These are phyloP conservation scores for Gillenia trifoliata DNA, from an alignment of 306 rosid genomes.

Conservation along the genomic window DNA sequence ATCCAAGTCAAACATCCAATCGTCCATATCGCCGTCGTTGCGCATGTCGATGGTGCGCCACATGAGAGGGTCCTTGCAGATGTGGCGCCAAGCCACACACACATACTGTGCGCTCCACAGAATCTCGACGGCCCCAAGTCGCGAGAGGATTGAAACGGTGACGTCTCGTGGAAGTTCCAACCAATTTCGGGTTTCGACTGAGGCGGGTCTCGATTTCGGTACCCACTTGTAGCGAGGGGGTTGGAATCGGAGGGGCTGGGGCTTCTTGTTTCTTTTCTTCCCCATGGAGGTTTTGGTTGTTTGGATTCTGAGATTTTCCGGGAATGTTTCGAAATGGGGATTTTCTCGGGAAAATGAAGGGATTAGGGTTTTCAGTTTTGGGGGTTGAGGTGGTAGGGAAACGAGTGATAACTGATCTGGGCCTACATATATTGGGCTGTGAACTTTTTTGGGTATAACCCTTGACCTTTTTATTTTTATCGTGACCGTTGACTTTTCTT, in stretches of 20 bases:
- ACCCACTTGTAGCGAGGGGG: not conserved
- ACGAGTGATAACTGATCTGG: too few species aligned
- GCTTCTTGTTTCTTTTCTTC: not conserved
- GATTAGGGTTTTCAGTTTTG: too few species aligned
- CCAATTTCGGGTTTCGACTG: not conserved
- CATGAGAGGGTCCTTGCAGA: slow-evolving; percentile 47
- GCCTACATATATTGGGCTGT: too few species aligned
- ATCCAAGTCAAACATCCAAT: slow-evolving; percentile 2
- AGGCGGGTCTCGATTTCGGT: not conserved
- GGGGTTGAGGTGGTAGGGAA: too few species aligned
- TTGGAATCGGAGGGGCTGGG: too few species aligned
- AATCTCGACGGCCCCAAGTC: slow-evolving; percentile 35
- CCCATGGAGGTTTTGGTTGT: not conserved
- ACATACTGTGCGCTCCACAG: slow-evolving; percentile 29
- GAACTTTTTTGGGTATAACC: too few species aligned
- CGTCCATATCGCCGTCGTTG: not conserved
- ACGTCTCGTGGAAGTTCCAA: slow-evolving; percentile 46
- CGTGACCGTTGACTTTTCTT: too few species aligned
- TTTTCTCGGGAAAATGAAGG: not conserved
- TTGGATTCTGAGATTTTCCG: not conserved
- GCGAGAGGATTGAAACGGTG: slow-evolving; percentile 33
- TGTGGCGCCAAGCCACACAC: slow-evolving; percentile 48
- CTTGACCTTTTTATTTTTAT: too few species aligned
- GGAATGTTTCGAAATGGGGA: not conserved
- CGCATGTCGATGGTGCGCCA: slow-evolving; percentile 49